Evolutionary conservation across 2,329 filamentous ascomycete species (phyloP).

Genomic region (Colletotrichum sp.): DNA sequence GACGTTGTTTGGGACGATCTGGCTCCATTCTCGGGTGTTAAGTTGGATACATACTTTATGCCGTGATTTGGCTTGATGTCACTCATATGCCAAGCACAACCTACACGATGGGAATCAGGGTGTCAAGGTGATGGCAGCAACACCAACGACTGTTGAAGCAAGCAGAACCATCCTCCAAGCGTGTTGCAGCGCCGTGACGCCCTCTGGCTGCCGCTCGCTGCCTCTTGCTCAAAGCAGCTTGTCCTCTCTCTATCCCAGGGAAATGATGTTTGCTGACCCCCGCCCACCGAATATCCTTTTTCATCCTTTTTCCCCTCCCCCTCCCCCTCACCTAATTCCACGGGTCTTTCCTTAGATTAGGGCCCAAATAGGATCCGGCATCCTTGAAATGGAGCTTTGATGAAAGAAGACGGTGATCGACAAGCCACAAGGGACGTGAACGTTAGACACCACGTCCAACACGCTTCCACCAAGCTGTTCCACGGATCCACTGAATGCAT

Average conservation of each 20-base stretch:
- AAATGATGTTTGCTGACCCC: constrained; percentile 18
- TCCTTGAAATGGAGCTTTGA: constrained; percentile 8
- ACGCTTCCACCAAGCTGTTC: neutral
- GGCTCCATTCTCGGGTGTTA: neutral
- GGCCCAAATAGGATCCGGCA: neutral
- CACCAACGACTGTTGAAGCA: neutral
- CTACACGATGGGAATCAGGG: neutral
- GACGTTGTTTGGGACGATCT: neutral
- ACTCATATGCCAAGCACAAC: neutral
- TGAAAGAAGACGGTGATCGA: constrained; percentile 9
- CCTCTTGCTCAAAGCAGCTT: neutral
- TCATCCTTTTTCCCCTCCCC: neutral
- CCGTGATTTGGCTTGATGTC: neutral
- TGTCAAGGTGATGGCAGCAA: neutral
- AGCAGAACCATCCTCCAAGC: neutral
- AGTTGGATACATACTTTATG: neutral
- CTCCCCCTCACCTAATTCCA: neutral
- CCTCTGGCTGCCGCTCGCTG: neutral
- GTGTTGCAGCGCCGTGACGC: neutral
- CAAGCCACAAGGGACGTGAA: constrained; percentile 1
- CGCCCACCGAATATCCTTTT: constrained; percentile 13
- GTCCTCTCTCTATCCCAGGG: neutral
- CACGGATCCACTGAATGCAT: neutral
- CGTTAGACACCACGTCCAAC: constrained; percentile 3
- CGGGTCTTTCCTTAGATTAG: constrained; percentile 9